These are phyloP conservation scores for Babesia ovis DNA, from an alignment of 169 alveolate genomes.

Conservation along the genomic window DNA sequence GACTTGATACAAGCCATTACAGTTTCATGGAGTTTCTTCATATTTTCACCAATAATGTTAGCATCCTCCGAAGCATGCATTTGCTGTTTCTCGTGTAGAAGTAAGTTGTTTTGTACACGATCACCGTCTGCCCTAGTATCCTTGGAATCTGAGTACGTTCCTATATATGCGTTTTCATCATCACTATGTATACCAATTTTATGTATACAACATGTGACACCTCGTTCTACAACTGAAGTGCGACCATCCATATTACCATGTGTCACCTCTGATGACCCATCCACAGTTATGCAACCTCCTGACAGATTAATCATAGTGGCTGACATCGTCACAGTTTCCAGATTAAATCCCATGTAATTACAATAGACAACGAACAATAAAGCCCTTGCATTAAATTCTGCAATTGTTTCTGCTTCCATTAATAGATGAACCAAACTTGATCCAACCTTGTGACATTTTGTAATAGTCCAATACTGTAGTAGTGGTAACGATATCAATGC, in stretches of 20 bases:
- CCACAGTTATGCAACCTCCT: neutral
- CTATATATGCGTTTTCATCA: neutral
- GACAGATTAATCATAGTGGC: neutral
- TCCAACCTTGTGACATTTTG: neutral
- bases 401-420: neutral
- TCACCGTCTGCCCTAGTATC: neutral
- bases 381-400: neutral
- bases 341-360: conserved; percentile 22
- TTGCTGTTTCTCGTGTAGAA: neutral
- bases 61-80: neutral
- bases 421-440: neutral
- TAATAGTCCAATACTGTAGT: conserved; percentile 20
- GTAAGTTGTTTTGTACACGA: neutral
- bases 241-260: neutral
- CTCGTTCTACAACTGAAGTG: neutral
- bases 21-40: neutral
- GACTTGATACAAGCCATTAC: conserved; percentile 1
- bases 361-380: conserved; percentile 14
- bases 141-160: neutral
- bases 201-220: no score
- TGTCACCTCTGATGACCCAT: neutral
- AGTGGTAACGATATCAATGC: conserved; percentile 10
- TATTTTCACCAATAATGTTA: neutral
- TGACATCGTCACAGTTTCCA: neutral
- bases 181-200: no score